A percentile compares a stretch with the other conserved stretches of the same genome.
Conservation (phyloP, 805 yeast genomes). For the Metschnikowia borealis region DNA sequence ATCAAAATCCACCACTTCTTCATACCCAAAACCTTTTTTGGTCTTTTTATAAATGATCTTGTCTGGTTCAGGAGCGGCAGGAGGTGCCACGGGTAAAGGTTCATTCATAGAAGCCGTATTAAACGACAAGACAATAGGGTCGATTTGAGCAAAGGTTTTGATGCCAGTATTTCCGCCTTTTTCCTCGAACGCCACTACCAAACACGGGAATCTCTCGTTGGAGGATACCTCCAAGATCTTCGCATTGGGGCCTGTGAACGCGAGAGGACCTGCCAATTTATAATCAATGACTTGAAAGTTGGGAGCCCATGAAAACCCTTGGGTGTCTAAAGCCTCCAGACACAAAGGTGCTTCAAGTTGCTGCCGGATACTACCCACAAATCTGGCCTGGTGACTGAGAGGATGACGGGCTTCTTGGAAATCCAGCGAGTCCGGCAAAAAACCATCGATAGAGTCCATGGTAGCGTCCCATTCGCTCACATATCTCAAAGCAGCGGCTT, state of each 20-base stretch:
- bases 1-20: slow-evolving; percentile 6
- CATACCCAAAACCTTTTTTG: slow-evolving; percentile 14
- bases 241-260: slow-evolving; percentile 4
- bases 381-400: slow-evolving; percentile 5
- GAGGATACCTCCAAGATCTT: slow-evolving; percentile 2
- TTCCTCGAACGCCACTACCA: slow-evolving; percentile 6
- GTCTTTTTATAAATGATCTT: slow-evolving; percentile 7
- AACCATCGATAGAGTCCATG: slow-evolving; percentile 1
- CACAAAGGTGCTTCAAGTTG: slow-evolving; percentile 4
- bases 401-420: slow-evolving; percentile 5
- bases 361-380: slow-evolving; percentile 6
- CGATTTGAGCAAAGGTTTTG: slow-evolving; percentile 11
- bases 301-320: not conserved
- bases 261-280: slow-evolving; percentile 10
- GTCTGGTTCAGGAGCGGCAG: not conserved
- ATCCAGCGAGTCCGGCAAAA: slow-evolving; percentile 12
- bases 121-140: slow-evolving; percentile 9
- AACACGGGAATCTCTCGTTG: slow-evolving; percentile 3
- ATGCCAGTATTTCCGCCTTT: slow-evolving; percentile 3
- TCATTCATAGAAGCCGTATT: not conserved
- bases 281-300: not conserved
- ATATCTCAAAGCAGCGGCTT: slow-evolving; percentile 7
- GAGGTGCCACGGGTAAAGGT: slow-evolving; percentile 8
- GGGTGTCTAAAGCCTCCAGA: slow-evolving; percentile 3
- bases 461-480: slow-evolving; percentile 10